Evolutionary conservation across 371 early-diverging fungal species (phyloP), one percentile per base, ranked within the genome.

Genomic region (Funneliformis caledonium): DNA sequence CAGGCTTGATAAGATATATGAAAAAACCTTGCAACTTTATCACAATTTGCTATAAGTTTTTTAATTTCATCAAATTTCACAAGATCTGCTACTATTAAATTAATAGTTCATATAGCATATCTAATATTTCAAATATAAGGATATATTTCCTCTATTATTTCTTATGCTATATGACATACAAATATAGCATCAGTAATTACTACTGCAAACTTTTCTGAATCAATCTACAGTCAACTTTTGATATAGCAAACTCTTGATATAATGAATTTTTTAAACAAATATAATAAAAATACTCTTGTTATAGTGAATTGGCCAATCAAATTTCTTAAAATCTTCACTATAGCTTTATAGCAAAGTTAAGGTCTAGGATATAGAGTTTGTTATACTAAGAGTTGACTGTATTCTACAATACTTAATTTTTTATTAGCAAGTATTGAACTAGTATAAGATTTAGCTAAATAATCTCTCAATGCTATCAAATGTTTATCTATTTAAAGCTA

Each of bases 71-170:
- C 48, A 16, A 69, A 10, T 69, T 69, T 26, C 11, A 26, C 26
- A 1, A 72, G 14, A 72, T 72, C 72, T 1, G 33, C 45, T 48
- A 50, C 22, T 2, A 72, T 72, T 50, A 70, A 72, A 31, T 72
- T 72, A 48, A 72, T 72, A 42, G 72, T 22, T 50, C 50, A 14
- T 10, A 31, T 4, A 4, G 31, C 31, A 48, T 50, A 72, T 72
- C 52, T 22, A 31, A 72, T 26, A 72, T 72, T n/a, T 43, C 22
- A 52, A 50, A 72, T 72, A 72, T 45, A 19, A n/a, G n/a, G n/a
- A n/a, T n/a, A n/a, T n/a, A n/a, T n/a, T n/a, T n/a, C n/a, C n/a
- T n/a, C n/a, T n/a, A 4, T 22, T 50, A 22, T 48, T 2, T 22
- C 7, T 0, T 70, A 48, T n/a, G n/a, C n/a, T n/a, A n/a, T n/a